Evolutionary conservation across 768 basidiomycete genomes (phyloP).

Genomic region (Xerocomellus dryophilus): DNA sequence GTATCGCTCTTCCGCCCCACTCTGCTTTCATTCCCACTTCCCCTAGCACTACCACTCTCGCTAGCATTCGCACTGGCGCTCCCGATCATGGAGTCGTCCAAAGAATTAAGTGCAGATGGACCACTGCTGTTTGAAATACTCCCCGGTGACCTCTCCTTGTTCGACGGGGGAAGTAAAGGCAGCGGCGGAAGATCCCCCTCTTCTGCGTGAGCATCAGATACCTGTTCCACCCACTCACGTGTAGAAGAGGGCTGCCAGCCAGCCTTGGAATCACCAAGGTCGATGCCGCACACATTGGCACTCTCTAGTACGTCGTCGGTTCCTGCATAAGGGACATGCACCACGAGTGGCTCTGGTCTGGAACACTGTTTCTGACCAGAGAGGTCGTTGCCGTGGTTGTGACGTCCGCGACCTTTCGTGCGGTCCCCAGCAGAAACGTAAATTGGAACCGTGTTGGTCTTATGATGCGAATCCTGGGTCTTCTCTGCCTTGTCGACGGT

Average conservation of each 20-base stretch:
- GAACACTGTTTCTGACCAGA: constrained; percentile 8
- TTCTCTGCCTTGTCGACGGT: background rate
- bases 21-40: constrained; percentile 7
- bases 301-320: constrained; percentile 15
- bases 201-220: constrained; percentile 23
- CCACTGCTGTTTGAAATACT: constrained; percentile 26
- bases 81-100: constrained; percentile 22
- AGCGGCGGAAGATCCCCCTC: constrained; percentile 2
- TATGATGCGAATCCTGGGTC: background rate
- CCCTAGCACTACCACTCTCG: constrained; percentile 11
- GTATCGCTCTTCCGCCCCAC: constrained; percentile 8
- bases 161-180: constrained; percentile 4
- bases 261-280: constrained; percentile 19
- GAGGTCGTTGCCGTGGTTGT: background rate
- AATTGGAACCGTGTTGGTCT: constrained; percentile 25
- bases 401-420: constrained; percentile 17
- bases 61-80: constrained; percentile 9
- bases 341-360: constrained; percentile 25
- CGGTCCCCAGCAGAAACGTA: constrained; percentile 30
- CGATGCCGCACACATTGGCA: constrained; percentile 12
- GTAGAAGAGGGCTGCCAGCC: constrained; percentile 33
- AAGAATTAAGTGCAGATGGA: constrained; percentile 23
- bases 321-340: constrained; percentile 29
- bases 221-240: constrained; percentile 47
- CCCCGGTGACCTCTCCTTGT: constrained; percentile 25